These are phyloP conservation scores for Mycena venus DNA, from an alignment of 768 basidiomycete species.

Conservation along the genomic window DNA sequence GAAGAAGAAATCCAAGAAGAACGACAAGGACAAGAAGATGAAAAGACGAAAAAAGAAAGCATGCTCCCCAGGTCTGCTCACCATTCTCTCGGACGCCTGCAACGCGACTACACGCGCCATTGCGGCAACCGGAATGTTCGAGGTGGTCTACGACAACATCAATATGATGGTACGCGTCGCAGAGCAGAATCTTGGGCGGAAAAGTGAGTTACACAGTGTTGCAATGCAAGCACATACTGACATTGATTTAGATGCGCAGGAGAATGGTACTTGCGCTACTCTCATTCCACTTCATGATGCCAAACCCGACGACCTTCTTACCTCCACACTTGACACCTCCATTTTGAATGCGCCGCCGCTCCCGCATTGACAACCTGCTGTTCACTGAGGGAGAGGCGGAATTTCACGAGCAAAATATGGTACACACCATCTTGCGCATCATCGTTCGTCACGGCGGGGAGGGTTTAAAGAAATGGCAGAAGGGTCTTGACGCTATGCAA, in stretches of 20 bases:
- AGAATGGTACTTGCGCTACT: constrained; percentile 47
- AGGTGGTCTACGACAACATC: constrained; percentile 45
- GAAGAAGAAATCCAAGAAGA: neutral
- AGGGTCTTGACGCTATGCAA: constrained; percentile 9
- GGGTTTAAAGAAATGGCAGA: constrained; percentile 7
- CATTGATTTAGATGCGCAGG: neutral
- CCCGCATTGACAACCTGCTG: constrained; percentile 31
- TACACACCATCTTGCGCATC: constrained; percentile 27
- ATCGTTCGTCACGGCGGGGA: constrained; percentile 34
- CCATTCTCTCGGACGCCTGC: neutral
- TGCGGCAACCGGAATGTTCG: constrained; percentile 10
- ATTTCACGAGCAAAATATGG: constrained; percentile 3
- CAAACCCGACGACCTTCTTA: constrained; percentile 31
- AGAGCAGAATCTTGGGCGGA: constrained; percentile 43
- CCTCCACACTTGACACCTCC: constrained; percentile 21
- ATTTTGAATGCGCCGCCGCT: constrained; percentile 36
- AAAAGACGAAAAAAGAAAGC: neutral
- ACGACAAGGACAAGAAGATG: neutral
- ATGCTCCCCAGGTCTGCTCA: neutral
- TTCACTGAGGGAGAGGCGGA: constrained; percentile 29
- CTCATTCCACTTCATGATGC: constrained; percentile 34
- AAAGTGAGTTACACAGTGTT: constrained; percentile 10
- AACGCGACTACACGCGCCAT: neutral
- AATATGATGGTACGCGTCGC: constrained; percentile 40
- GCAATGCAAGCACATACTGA: neutral